Conservation (phyloP, 257 asterid genomes). For the Coffea eugenioides region DNA sequence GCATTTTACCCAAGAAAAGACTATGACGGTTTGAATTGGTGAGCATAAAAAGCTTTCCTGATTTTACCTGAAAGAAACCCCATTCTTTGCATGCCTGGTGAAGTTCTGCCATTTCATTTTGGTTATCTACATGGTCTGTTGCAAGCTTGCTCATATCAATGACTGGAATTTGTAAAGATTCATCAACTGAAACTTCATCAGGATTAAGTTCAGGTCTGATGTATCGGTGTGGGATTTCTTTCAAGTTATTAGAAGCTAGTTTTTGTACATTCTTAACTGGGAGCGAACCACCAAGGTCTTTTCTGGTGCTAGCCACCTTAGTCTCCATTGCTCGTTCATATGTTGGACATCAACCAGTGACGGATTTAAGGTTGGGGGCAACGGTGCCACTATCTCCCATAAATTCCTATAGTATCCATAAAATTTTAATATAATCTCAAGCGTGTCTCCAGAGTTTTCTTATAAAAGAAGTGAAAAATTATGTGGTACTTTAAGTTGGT, state of each 20-base stretch:
- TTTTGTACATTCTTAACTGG: conserved; percentile 39
- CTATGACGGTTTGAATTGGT: neutral
- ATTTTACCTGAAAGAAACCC: conserved; percentile 43
- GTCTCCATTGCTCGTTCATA: neutral
- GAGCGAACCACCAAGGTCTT: conserved; percentile 32
- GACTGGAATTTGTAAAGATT: conserved; percentile 30
- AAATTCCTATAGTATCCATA: no score
- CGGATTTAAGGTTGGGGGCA: no score
- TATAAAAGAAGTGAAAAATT: no score
- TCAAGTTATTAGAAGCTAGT: conserved; percentile 23
- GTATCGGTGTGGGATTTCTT: conserved; percentile 26
- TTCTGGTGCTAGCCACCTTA: neutral
- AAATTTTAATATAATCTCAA: no score
- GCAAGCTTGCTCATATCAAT: conserved; percentile 35
- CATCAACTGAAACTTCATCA: conserved; percentile 17
- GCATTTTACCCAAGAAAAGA: neutral
- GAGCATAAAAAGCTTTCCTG: neutral
- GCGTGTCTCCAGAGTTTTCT: no score
- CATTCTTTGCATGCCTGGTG: conserved; percentile 35
- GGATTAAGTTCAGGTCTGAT: conserved; percentile 26
- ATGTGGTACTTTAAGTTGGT: no score
- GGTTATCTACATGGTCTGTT: conserved; percentile 4
- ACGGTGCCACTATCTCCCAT: no score
- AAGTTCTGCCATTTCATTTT: conserved; percentile 32
- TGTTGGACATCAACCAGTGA: neutral